Evolutionary conservation across 106 monocot genomes (phyloP), one percentile per base, ranked within the genome.

Genomic region (Acorus gramineus): DNA sequence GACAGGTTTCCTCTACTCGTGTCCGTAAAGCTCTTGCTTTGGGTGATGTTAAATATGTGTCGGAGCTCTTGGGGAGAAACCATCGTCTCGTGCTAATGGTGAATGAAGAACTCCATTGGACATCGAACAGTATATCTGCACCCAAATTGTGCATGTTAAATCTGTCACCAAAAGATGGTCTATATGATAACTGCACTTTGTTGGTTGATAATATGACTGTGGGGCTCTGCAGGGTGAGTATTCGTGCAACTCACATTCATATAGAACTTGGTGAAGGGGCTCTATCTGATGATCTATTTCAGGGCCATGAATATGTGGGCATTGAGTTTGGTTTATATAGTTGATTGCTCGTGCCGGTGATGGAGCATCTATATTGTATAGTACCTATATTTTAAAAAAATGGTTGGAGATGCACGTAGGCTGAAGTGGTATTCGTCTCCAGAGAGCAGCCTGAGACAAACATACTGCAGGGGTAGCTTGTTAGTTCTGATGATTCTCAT

Each of bases 1-100:
- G 90, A 46, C 79, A 82, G 55, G 91, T 96, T 5, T 96, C 96
- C 12, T 96, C 96, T 2, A 91, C 89, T 14, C 91, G 81, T 56
- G 96, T 96, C 54, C 90, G 96, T 11, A 66, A 73, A 44, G 91
- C 96, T 64, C 86, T 96, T 61, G 77, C 82, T 11, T 47, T 68
- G 50, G 82, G 96, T 7, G 96, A 96, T 58, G 77, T 91, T 69
- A 78, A 78, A 45, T 69, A 79, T 67, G 96, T 91, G 2, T 28
- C 69, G 8, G 65, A 81, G 50, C 81, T 96, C 28, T 59, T 96
- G 47, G 96, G 96, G 14, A 79, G 96, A 69, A 88, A 79, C 62
- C 96, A 98, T 46, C 85, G 91, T 5, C 82, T 98, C 28, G 68
- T 98, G 57, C 70, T 98, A 43, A 55, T 14, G 44, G 60, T 71